phyloP scores from a whole-genome alignment of 257 asterid species.

The Orobanche coerulescens region DNA sequence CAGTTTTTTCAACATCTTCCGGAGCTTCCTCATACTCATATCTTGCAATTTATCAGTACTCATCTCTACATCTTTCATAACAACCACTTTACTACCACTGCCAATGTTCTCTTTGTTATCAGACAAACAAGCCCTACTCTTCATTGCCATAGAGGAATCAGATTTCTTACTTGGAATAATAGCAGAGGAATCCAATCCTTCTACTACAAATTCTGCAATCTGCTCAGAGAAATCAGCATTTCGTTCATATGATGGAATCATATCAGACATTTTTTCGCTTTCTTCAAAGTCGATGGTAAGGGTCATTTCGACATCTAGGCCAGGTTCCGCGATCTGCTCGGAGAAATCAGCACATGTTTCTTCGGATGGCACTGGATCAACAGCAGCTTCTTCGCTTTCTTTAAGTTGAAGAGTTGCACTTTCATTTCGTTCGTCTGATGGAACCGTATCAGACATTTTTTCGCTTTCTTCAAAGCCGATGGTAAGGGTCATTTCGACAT shows the following conservation, averaged over 20 bases:
- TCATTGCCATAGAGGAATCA: constrained; percentile 20
- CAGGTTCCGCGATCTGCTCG: too few relatives aligned
- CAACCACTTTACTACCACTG: constrained; percentile 22
- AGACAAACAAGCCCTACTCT: constrained; percentile 11
- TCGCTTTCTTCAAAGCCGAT: background rate
- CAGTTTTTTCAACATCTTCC: constrained; percentile 35
- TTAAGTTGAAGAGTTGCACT: background rate
- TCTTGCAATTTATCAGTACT: constrained; percentile 13
- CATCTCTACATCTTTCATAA: constrained; percentile 22
- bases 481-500: background rate
- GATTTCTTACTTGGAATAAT: constrained; percentile 23
- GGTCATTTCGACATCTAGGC: too few relatives aligned
- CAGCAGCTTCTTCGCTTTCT: background rate
- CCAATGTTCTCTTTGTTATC: constrained; percentile 57
- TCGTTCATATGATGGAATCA: background rate
- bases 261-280: too few relatives aligned
- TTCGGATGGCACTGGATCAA: background rate
- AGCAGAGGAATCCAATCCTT: too few relatives aligned
- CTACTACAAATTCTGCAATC: background rate
- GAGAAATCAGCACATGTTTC: background rate
- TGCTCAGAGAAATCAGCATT: constrained; percentile 5
- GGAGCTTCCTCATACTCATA: constrained; percentile 39
- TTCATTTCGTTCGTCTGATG: background rate
- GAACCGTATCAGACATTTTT: too few relatives aligned
- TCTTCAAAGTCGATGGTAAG: background rate